Percentiles rank a stretch among this genome's conserved stretches.
Evolutionary conservation across 2,329 filamentous ascomycete genomes (phyloP).

Genomic region (Calonectria honghensis): DNA sequence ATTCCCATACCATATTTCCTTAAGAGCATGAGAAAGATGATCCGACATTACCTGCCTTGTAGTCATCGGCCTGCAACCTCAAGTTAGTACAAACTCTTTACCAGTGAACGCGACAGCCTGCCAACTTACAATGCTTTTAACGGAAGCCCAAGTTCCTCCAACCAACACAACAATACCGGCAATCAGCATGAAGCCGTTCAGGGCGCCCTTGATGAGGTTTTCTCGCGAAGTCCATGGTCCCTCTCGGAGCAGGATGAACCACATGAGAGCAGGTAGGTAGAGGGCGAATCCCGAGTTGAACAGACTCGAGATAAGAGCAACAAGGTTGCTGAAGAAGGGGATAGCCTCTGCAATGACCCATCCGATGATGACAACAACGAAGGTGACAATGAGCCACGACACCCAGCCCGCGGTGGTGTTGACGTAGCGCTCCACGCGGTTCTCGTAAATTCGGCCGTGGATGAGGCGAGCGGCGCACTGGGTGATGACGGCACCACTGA

Average conservation of each 20-base stretch:
- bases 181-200: conserved; percentile 40
- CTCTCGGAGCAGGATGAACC: conserved; percentile 38
- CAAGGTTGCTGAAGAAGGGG: conserved; percentile 42
- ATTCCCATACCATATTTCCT: background rate
- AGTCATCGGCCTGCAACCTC: conserved; percentile 32
- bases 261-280: conserved; percentile 40
- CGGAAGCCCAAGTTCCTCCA: conserved; percentile 39
- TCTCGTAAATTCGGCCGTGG: conserved; percentile 40
- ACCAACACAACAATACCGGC: conserved; percentile 37
- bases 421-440: conserved; percentile 39
- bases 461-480: conserved; percentile 37
- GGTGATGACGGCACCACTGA: conserved; percentile 40
- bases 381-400: conserved; percentile 27
- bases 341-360: conserved; percentile 42
- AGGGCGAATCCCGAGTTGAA: conserved; percentile 41
- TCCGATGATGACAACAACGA: conserved; percentile 33
- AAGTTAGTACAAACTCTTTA: background rate
- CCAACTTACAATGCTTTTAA: conserved; percentile 40
- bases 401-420: conserved; percentile 40
- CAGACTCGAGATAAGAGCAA: conserved; percentile 38
- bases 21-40: conserved; percentile 35
- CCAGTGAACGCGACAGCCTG: background rate
- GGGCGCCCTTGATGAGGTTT: conserved; percentile 36
- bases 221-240: conserved; percentile 36
- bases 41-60: conserved; percentile 29